Evolutionary conservation across 192 early-diverging fungal species (phyloP).

Genomic region (Phycomyces nitens): DNA sequence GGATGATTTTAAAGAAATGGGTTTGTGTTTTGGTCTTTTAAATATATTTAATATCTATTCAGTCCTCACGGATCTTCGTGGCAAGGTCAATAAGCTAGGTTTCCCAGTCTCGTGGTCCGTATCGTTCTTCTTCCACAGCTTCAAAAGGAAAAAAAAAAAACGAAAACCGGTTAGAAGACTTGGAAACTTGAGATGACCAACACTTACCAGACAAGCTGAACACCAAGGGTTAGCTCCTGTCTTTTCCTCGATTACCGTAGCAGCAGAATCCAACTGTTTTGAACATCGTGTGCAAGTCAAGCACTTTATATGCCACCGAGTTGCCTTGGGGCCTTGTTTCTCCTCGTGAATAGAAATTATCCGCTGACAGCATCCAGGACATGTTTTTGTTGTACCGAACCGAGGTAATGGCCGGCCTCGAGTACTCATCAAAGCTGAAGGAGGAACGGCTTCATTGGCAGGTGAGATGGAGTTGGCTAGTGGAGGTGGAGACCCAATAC

Average conservation of each 20-base stretch:
- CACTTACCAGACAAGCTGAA: constrained; percentile 26
- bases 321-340: constrained; percentile 24
- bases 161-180: neutral
- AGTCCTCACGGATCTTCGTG: neutral
- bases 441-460: constrained; percentile 6
- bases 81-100: neutral
- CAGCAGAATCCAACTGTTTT: constrained; percentile 31
- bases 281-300: constrained; percentile 20
- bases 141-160: neutral
- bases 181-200: too few species aligned
- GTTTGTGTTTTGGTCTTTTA: too few species aligned
- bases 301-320: constrained; percentile 33
- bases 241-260: constrained; percentile 12
- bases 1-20: too few species aligned
- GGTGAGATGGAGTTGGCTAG: neutral
- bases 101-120: neutral
- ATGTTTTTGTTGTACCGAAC: constrained; percentile 21
- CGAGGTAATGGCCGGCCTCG: constrained; percentile 20
- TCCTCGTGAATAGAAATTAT: constrained; percentile 28
- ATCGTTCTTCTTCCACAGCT: neutral
- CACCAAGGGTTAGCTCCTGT: constrained; percentile 10
- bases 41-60: neutral
- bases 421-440: constrained; percentile 21
- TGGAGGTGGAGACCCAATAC: neutral
- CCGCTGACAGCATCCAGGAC: constrained; percentile 26